Percentiles rank a stretch among this genome's conserved stretches.
Evolutionary conservation across 1,284 basidiomycete species (phyloP).

Genomic region (Takashimella koratensis): DNA sequence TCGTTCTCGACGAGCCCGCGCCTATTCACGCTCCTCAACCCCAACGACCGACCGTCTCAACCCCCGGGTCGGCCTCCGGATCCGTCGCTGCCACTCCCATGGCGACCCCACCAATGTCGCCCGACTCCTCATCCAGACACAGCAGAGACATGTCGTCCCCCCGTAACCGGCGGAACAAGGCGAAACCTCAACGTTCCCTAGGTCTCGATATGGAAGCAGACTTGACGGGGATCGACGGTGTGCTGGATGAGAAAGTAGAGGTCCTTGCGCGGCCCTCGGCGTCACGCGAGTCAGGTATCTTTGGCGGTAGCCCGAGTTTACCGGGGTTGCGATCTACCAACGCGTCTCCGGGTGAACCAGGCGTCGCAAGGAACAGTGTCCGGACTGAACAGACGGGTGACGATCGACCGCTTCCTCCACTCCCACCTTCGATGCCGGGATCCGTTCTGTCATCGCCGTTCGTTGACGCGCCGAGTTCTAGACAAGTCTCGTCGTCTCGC

Average conservation of each 20-base stretch:
- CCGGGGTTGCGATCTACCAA: background rate
- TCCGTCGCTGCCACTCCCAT: background rate
- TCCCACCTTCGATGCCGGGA: conserved; percentile 8
- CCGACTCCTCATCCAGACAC: background rate
- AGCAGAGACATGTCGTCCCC: background rate
- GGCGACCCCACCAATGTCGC: background rate
- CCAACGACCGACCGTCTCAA: background rate
- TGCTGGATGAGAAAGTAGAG: conserved; percentile 14
- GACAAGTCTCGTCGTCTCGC: background rate
- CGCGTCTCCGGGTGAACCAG: background rate
- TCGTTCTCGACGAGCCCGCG: background rate
- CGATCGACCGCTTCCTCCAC: conserved; percentile 21
- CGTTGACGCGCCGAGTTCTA: conserved; percentile 2
- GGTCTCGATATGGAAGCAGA: conserved; percentile 33
- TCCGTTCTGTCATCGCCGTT: background rate
- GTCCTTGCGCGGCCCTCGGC: conserved; percentile 3
- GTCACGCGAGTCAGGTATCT: background rate
- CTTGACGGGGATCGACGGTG: conserved; percentile 26
- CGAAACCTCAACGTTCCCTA: conserved; percentile 14
- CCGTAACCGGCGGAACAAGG: background rate
- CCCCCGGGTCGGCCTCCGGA: background rate
- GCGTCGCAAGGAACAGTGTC: background rate
- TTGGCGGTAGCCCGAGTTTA: background rate
- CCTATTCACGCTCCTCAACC: background rate
- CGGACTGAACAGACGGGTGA: background rate